phyloP scores from a whole-genome alignment of 2,329 filamentous ascomycete genomes.

The Domatiomyces catenatus region DNA sequence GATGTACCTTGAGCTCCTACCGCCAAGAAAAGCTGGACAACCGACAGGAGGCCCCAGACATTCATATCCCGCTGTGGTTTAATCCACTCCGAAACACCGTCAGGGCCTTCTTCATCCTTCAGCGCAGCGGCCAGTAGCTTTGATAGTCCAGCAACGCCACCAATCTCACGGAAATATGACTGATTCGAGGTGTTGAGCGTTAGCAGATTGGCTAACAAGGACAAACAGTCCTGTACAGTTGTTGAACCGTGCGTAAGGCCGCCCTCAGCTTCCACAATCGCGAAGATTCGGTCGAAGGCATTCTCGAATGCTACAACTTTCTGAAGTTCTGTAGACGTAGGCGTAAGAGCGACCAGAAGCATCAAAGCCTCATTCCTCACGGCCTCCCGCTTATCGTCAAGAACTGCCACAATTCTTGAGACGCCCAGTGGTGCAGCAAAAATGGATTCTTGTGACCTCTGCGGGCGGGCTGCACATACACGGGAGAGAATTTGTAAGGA shows the following conservation, averaged over 20 bases:
- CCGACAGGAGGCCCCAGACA: slow-evolving; percentile 72
- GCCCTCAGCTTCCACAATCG: slow-evolving; percentile 67
- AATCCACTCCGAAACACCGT: slow-evolving; percentile 57
- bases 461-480: slow-evolving; percentile 69
- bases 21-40: slow-evolving; percentile 73
- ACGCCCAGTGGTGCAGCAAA: slow-evolving; percentile 79
- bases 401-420: slow-evolving; percentile 63
- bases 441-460: slow-evolving; percentile 88
- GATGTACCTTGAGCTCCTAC: slow-evolving; percentile 64
- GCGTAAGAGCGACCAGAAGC: slow-evolving; percentile 78
- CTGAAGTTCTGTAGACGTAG: slow-evolving; percentile 73
- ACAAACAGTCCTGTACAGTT: slow-evolving; percentile 82
- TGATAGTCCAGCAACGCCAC: slow-evolving; percentile 58
- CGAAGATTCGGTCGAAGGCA: slow-evolving; percentile 76
- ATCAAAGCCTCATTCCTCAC: slow-evolving; percentile 72
- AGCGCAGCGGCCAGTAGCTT: slow-evolving; percentile 50
- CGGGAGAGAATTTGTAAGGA: slow-evolving; percentile 76
- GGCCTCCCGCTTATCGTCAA: slow-evolving; percentile 76
- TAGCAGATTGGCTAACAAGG: slow-evolving; percentile 76
- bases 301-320: slow-evolving; percentile 93
- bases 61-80: slow-evolving; percentile 73
- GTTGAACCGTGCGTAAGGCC: slow-evolving; percentile 68
- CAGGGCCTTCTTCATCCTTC: slow-evolving; percentile 35
- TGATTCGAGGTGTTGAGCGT: slow-evolving; percentile 83
- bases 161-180: slow-evolving; percentile 80